Percentiles rank a stretch among this genome's conserved stretches.
Conservation (phyloP, 2,329 filamentous ascomycete genomes). For the Mycocentrospora acerina region DNA sequence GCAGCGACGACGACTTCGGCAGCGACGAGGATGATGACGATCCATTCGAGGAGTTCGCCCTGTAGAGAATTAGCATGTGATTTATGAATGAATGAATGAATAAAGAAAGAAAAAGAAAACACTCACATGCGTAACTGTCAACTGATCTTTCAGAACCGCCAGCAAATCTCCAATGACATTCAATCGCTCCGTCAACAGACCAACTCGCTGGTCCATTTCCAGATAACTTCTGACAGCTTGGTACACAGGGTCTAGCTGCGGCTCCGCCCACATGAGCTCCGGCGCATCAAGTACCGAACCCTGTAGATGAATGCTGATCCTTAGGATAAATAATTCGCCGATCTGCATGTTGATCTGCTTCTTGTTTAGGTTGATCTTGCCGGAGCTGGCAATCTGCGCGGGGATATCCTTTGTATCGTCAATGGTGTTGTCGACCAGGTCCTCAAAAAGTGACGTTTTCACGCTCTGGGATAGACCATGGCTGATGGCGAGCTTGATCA, state of each 20-base stretch:
- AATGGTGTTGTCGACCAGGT: slow-evolving; percentile 90
- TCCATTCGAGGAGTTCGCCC: slow-evolving; percentile 55
- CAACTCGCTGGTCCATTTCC: slow-evolving; percentile 96
- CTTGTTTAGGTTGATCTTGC: slow-evolving; percentile 84
- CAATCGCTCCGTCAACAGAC: slow-evolving; percentile 82
- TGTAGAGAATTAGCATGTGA: slow-evolving; percentile 14
- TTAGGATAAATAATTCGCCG: slow-evolving; percentile 93
- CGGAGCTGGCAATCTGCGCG: slow-evolving; percentile 86
- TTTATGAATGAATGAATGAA: too few relatives aligned
- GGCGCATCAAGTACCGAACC: slow-evolving; percentile 95
- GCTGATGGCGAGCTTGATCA: slow-evolving; percentile 95
- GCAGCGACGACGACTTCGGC: slow-evolving; percentile 91
- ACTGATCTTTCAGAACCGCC: slow-evolving; percentile 90
- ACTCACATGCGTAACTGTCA: slow-evolving; percentile 71
- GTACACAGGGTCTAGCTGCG: slow-evolving; percentile 93
- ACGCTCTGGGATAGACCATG: slow-evolving; percentile 95
- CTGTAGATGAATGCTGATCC: slow-evolving; percentile 97
- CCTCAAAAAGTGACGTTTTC: slow-evolving; percentile 96
- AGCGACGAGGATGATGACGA: slow-evolving; percentile 90
- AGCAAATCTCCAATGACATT: slow-evolving; percentile 92
- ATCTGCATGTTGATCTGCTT: slow-evolving; percentile 99
- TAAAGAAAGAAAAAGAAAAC: too few relatives aligned
- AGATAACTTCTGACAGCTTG: slow-evolving; percentile 92
- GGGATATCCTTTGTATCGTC: slow-evolving; percentile 91
- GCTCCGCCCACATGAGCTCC: slow-evolving; percentile 98